A percentile compares a stretch with the other conserved stretches of the same genome.
phyloP scores from a whole-genome alignment of 441 rosid genomes.

The Populus trichocarpa region DNA sequence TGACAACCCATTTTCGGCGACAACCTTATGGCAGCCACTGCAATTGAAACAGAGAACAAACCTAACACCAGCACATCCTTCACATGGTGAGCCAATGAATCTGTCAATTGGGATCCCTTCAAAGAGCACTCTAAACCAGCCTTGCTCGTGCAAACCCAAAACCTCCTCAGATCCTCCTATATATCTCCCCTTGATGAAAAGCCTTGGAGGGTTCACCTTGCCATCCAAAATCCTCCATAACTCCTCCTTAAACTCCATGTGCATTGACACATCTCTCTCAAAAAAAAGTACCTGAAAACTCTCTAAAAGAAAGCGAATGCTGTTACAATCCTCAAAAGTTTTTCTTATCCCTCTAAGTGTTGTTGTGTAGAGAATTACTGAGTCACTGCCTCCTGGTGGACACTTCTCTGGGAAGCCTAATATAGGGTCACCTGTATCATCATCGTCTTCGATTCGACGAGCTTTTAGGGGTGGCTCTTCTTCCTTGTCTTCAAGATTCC shows the following conservation, averaged over 20 bases:
- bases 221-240: conserved; percentile 53
- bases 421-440: conserved; percentile 19
- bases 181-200: conserved; percentile 72
- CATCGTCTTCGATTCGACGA: conserved; percentile 33
- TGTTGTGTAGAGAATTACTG: conserved; percentile 75
- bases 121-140: conserved; percentile 65
- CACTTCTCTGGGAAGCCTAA: conserved; percentile 42
- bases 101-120: conserved; percentile 43
- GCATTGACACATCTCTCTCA: conserved; percentile 89
- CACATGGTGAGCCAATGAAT: conserved; percentile 32
- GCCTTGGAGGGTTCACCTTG: conserved; percentile 61
- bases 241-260: conserved; percentile 65
- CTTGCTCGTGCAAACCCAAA: conserved; percentile 63
- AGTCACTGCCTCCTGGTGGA: conserved; percentile 71
- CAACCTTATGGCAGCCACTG: conserved; percentile 62
- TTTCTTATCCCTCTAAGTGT: conserved; percentile 70
- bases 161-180: conserved; percentile 89
- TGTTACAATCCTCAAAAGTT: conserved; percentile 71
- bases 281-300: conserved; percentile 47
- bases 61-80: conserved; percentile 46
- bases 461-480: conserved; percentile 35
- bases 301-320: conserved; percentile 58
- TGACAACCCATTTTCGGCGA: conserved; percentile 28
- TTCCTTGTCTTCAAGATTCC: conserved; percentile 14
- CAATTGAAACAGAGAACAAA: conserved; percentile 73